Base-by-base conservation (phyloP, 1,284 basidiomycete genomes). In the Blastosporella zonata region DNA sequence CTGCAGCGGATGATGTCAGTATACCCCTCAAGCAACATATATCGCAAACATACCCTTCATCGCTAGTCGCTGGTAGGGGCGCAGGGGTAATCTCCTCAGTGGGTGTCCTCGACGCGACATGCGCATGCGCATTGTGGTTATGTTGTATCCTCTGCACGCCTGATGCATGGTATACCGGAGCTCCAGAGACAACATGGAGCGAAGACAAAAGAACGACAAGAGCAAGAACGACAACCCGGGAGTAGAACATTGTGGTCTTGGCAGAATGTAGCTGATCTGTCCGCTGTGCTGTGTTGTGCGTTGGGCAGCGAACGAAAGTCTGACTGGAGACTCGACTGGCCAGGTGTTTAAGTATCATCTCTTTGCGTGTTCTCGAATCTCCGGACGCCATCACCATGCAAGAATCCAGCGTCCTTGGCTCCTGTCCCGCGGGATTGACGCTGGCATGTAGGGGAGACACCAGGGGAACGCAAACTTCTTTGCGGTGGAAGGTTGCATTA, bases 201-300 rank as follows among this genome's bases (percentile, higher is more conserved):
- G 49, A 51, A 18, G 50, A 27, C 35, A 47, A 43, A 34, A 55
- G 37, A 17, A 55, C 28, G 40, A 53, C 33, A 25, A 58, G 40
- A 29, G 50, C 43, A 18, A 56, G 38, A 42, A 54, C 37, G 29
- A 51, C 18, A 55, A 44, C 33, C 18, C 46, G 46, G 33, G 17
- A 46, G 44, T 41, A 35, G 31, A 51, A 49, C 56, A 58, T 58
- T 23, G 34, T 27, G 31, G 35, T 35, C 21, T 28, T 33, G 46
- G 47, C 13, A 33, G 22, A 33, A 27, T n/a, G 49, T 34, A 25
- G 50, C 29, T 12, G 9, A 34, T 34, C n/a, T 34, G 33, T 9
- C 2, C n/a, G 13, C 15, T 9, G n/a, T 18, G n/a, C 15, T 10
- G 6, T 18, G 10, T 29, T 41, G 27, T 17, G 7, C 17, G 23